Percentiles rank a stretch among this genome's conserved stretches.
Evolutionary conservation across 2,329 filamentous ascomycete genomes (phyloP).

Genomic region (Camillea tinctor): DNA sequence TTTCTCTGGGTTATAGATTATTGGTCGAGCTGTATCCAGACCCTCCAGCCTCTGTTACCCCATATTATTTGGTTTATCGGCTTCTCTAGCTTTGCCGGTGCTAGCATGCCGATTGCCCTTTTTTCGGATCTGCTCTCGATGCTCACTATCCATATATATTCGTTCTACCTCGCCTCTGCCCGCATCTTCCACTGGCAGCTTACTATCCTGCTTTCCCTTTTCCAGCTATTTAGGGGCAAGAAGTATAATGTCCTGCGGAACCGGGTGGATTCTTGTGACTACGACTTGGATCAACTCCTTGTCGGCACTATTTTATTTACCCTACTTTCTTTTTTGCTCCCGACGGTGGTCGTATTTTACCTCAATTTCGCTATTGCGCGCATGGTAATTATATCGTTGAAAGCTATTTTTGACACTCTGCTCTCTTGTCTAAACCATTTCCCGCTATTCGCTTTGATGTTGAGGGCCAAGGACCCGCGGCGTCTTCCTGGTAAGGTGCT

Average conservation of each 20-base stretch:
- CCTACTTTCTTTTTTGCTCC: conserved; percentile 87
- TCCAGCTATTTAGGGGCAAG: conserved; percentile 96
- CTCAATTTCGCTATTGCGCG: conserved; percentile 91
- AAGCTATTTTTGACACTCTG: conserved; percentile 86
- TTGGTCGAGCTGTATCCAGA: conserved; percentile 83
- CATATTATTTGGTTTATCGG: conserved; percentile 89
- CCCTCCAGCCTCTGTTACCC: conserved; percentile 77
- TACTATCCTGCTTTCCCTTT: conserved; percentile 94
- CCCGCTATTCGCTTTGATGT: conserved; percentile 93
- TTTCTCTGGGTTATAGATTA: conserved; percentile 99
- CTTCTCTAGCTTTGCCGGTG: conserved; percentile 90
- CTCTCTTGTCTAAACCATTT: conserved; percentile 97
- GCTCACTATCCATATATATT: conserved; percentile 94
- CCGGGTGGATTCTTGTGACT: conserved; percentile 97
- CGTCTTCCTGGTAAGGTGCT: conserved; percentile 70
- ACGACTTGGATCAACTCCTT: conserved; percentile 93
- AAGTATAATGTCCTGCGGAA: conserved; percentile 97
- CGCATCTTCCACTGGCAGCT: conserved; percentile 99
- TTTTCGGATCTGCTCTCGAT: conserved; percentile 92
- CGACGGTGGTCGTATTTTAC: conserved; percentile 95
- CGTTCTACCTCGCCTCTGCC: conserved; percentile 94
- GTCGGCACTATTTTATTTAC: conserved; percentile 97
- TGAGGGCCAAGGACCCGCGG: conserved; percentile 87
- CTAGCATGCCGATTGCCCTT: conserved; percentile 93
- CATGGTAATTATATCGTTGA: conserved; percentile 92